Base-by-base conservation (phyloP, 2,329 filamentous ascomycete species). In the Aplosporella prunicola region DNA sequence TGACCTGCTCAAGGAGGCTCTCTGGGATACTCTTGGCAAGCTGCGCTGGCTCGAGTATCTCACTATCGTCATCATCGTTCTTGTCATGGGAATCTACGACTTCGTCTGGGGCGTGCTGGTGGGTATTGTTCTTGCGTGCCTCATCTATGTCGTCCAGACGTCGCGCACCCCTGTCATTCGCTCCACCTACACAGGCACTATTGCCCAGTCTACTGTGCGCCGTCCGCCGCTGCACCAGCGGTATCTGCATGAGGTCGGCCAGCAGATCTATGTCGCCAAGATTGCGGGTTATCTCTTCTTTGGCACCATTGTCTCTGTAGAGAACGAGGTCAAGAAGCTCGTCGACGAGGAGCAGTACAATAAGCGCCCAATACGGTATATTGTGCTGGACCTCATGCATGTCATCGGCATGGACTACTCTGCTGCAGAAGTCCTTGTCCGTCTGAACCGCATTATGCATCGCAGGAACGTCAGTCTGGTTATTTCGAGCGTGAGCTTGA, bases 231-330 rank as follows among this genome's bases (percentile, higher is more conserved):
- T 87, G 3, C 91, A 98, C 50, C 80, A 88, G 43, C 78, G 82
- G 42, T 98, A 91, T 53, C 67, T 98, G 4, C 79, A 80, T 43
- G 74, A 89, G 46, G 88, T 91, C 11, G 88, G 89, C 3, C 74
- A 76, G 20, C 91, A 98, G 56, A 91, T 93, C 22, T 82, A 84
- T 41, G 79, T 96, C 33, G 82, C 93, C 51, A 96, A 96, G 58
- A 72, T 98, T 11, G 81, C 83, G 0, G 89, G 91, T 0, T 96
- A 89, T 53, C 74, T 98, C n/a, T 98, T 98, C 68, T 98, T 98
- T 49, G 91, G 91, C 11, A 96, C 88, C 3, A 94, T 98, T 46
- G 89, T 95, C 36, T 86, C 85, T 32, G 89, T 98, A 0, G 91
- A 98, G 58, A 82, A 85, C 45, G 82, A 82, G 45, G 88, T 96